phyloP scores from a whole-genome alignment of 2,329 filamentous ascomycete genomes.

The Exophiala aquamarina region DNA sequence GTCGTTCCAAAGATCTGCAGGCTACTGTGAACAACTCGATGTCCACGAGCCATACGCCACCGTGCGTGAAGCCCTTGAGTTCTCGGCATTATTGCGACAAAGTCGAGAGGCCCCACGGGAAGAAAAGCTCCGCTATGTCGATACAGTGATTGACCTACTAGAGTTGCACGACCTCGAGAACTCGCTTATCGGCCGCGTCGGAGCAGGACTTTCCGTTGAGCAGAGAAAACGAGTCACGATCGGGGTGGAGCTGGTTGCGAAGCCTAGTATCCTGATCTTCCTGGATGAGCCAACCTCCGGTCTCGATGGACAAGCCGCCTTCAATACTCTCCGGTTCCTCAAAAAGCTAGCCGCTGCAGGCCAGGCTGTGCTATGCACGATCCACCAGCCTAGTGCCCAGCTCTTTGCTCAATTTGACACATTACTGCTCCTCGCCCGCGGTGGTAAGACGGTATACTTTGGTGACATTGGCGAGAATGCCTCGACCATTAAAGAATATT shows the following conservation, averaged over 20 bases:
- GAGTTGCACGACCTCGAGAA: conserved; percentile 65
- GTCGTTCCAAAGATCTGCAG: conserved; percentile 66
- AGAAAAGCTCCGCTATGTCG: conserved; percentile 65
- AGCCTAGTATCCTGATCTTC: conserved; percentile 66
- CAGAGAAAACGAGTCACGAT: conserved; percentile 70
- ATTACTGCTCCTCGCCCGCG: conserved; percentile 64
- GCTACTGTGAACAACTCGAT: conserved; percentile 69
- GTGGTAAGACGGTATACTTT: conserved; percentile 71
- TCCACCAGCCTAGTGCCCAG: conserved; percentile 67
- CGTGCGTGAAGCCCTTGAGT: conserved; percentile 65
- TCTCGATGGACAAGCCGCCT: conserved; percentile 66
- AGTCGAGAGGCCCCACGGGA: conserved; percentile 49
- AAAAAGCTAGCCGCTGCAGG: conserved; percentile 64
- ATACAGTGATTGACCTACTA: conserved; percentile 63
- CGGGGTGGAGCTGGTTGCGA: conserved; percentile 68
- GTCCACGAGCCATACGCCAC: conserved; percentile 67
- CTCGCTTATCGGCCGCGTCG: conserved; percentile 54
- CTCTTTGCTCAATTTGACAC: conserved; percentile 71
- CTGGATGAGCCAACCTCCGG: conserved; percentile 70
- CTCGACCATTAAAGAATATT: conserved; percentile 64
- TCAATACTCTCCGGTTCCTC: conserved; percentile 65
- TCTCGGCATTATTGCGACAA: conserved; percentile 64
- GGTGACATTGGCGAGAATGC: conserved; percentile 68
- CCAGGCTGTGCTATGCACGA: conserved; percentile 69
- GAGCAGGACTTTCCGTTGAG: conserved; percentile 57